Base-by-base conservation (phyloP, 2,329 filamentous ascomycete species). In the Arthrobotrys iridis region DNA sequence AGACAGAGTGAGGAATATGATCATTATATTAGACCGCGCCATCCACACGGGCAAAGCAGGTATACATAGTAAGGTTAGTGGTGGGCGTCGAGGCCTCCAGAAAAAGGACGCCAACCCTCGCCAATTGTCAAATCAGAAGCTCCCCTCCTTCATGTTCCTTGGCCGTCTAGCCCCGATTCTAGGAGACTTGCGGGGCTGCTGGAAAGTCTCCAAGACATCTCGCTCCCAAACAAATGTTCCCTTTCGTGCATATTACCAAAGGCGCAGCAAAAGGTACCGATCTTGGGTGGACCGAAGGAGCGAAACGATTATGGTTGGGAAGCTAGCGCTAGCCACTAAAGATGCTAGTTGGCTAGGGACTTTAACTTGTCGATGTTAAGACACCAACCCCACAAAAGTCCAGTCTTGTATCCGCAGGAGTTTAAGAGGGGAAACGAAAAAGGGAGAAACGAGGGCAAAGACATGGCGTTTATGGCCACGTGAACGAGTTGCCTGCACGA, bases 211-310 rank as follows among this genome's bases (percentile, higher is more conserved):
- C 57, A 66, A 74, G 70, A 74, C 70, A 74, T 74, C 55, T 66
- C 60, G 59, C 52, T 67, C 63, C 65, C 65, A 70, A 45, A 70
- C 66, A 71, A 52, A 71, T 63, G 65, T 64, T 71, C 55, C 60
- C 63, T 57, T 67, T 66, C 55, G 46, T 74, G 60, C 55, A 67
- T 74, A 48, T 45, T 63, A 52, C 50, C 40, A 67, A 74, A 57
- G 70, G 62, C 60, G 62, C 70, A 67, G 65, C 45, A 60, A 74
- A 73, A 74, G 70, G 60, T 74, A 74, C 70, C 70, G 70, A 74
- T 74, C 62, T 57, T 65, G 55, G 62, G 63, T 74, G 70, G 70
- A 74, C 40, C 60, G 33, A 52, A 52, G 35, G 37, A 65, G 55
- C 55, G 45, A 52, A 55, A 62, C 57, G 10, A 55, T 15, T 62